Percentiles rank a stretch among this genome's conserved stretches.
phyloP scores from a whole-genome alignment of 2,329 filamentous ascomycete species.

The Botryotinia globosa region DNA sequence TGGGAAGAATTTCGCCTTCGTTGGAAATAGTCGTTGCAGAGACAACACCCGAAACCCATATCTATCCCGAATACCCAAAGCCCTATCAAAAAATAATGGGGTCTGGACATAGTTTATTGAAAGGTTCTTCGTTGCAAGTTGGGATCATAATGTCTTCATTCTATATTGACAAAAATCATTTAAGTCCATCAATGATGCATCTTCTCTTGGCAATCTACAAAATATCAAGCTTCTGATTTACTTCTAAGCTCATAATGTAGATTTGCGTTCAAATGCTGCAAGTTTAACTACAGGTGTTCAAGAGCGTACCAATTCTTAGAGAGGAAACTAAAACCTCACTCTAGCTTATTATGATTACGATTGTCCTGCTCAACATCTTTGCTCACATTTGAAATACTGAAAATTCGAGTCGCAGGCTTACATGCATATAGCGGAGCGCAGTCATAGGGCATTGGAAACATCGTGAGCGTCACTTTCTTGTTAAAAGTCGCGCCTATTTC shows the following conservation, averaged over 20 bases:
- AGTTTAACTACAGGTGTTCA: background rate
- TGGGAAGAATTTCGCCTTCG: background rate
- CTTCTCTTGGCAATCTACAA: background rate
- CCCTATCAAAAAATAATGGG: background rate
- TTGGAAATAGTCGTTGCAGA: background rate
- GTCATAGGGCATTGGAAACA: background rate
- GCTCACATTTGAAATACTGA: background rate
- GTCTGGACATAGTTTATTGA: fast-evolving
- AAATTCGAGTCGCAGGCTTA: background rate
- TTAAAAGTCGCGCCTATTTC: no score
- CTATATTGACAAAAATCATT: background rate
- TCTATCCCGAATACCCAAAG: background rate
- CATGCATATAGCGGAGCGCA: background rate
- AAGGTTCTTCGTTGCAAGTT: background rate
- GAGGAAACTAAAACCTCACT: background rate
- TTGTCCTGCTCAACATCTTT: background rate
- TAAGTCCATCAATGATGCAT: fast-evolving
- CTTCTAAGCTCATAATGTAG: background rate
- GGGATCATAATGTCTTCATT: background rate
- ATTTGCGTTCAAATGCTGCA: background rate
- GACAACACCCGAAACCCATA: background rate
- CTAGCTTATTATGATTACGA: background rate
- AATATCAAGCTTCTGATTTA: background rate
- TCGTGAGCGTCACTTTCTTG: background rate
- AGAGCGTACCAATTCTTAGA: background rate